Evolutionary conservation across 78 protist genomes (phyloP).

Genomic region (Blattamonas nauphoetae): DNA sequence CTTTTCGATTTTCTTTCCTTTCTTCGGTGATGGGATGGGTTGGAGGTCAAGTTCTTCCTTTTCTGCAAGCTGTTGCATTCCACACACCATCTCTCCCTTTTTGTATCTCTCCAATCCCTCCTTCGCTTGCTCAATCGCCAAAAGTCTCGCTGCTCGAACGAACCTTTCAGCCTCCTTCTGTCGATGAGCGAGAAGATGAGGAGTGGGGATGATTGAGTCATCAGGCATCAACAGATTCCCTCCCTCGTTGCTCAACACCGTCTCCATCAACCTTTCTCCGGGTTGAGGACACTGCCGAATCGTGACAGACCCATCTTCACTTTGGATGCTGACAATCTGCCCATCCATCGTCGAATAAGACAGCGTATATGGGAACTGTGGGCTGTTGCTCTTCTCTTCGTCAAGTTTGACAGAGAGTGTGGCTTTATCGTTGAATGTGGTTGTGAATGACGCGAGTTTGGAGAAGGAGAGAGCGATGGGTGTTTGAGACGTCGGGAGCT

Average conservation of each 20-base stretch:
- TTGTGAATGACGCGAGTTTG: too few relatives aligned
- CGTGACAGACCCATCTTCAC: background rate
- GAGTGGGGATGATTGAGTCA: background rate
- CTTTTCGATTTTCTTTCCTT: too few relatives aligned
- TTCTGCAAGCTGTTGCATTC: too few relatives aligned
- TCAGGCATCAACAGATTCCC: background rate
- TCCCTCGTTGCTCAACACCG: too few relatives aligned
- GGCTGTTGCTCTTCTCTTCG: too few relatives aligned
- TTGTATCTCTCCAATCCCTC: background rate
- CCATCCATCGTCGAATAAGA: background rate
- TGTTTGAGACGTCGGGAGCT: too few relatives aligned
- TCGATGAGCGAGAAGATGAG: background rate
- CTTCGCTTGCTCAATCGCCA: background rate
- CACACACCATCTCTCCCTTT: background rate
- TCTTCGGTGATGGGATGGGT: too few relatives aligned
- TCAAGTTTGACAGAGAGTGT: too few relatives aligned
- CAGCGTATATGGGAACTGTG: too few relatives aligned
- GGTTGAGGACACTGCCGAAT: background rate
- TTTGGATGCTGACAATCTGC: background rate
- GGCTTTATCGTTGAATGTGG: background rate
- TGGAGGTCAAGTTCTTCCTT: too few relatives aligned
- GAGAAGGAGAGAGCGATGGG: too few relatives aligned
- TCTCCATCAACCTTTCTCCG: background rate
- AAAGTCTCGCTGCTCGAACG: background rate
- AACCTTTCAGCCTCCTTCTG: background rate